These are phyloP conservation scores for Candida broadrunensis DNA, from an alignment of 805 yeast species.

Conservation along the genomic window DNA sequence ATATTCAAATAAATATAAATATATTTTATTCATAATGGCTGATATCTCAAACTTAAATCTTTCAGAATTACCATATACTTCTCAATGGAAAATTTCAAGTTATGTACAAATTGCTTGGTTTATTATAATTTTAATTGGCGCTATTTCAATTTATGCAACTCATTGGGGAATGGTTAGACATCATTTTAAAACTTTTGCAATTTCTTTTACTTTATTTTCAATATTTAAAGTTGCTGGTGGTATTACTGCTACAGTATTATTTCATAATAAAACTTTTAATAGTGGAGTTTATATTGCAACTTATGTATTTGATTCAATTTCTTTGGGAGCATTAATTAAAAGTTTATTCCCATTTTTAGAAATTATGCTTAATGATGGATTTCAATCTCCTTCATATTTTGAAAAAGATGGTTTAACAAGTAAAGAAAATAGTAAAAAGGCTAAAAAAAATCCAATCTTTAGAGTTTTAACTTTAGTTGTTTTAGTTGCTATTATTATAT, in stretches of 20 bases:
- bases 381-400: background rate
- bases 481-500: slow-evolving; percentile 8
- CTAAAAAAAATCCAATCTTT: slow-evolving; percentile 7
- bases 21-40: background rate
- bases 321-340: slow-evolving; percentile 11
- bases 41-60: background rate
- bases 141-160: background rate
- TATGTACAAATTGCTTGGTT: background rate
- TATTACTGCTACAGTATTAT: slow-evolving; percentile 8
- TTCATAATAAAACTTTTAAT: slow-evolving; percentile 3
- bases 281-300: slow-evolving; percentile 9
- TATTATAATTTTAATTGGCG: background rate
- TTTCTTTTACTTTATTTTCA: slow-evolving; percentile 5
- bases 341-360: slow-evolving; percentile 8
- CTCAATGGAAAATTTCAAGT: background rate
- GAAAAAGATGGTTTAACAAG: background rate
- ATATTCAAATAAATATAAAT: too few species aligned
- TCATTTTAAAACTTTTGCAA: background rate
- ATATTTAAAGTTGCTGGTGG: slow-evolving; percentile 11
- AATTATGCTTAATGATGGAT: slow-evolving; percentile 3
- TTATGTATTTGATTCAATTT: slow-evolving; percentile 12
- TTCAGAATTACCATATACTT: background rate
- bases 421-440: background rate
- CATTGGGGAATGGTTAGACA: background rate
- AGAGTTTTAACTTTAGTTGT: slow-evolving; percentile 7